Evolutionary conservation across 306 rosid species (phyloP).

Genomic region (Hippophae gyantsensis): DNA sequence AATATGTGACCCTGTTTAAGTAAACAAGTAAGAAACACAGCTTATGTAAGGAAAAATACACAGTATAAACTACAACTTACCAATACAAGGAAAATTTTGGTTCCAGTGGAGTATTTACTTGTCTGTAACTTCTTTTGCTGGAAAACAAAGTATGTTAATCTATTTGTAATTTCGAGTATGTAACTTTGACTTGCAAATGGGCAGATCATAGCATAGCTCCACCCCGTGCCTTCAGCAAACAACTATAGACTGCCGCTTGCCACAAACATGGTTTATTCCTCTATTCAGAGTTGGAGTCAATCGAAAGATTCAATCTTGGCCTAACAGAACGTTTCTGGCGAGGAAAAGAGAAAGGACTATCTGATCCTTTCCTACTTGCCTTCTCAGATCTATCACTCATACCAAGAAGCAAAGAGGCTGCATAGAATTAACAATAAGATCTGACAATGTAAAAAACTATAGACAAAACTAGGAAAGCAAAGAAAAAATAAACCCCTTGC

Average conservation of each 20-base stretch:
- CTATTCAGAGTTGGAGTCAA: slow-evolving; percentile 85
- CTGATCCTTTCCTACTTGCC: slow-evolving; percentile 58
- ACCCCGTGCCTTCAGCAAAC: slow-evolving; percentile 3
- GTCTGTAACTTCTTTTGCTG: slow-evolving; percentile 16
- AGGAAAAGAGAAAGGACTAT: slow-evolving; percentile 93
- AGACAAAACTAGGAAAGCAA: not conserved
- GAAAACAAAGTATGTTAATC: slow-evolving; percentile 29
- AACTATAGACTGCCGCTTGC: slow-evolving; percentile 16
- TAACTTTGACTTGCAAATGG: slow-evolving; percentile 20
- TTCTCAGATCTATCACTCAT: slow-evolving; percentile 68
- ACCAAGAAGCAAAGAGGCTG: slow-evolving; percentile 89
- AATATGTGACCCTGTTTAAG: slow-evolving; percentile 19
- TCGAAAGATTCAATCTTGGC: slow-evolving; percentile 56
- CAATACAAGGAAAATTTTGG: slow-evolving; percentile 10
- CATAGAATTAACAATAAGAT: slow-evolving; percentile 25
- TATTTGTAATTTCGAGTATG: slow-evolving; percentile 20
- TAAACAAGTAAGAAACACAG: slow-evolving; percentile 12
- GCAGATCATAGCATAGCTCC: slow-evolving; percentile 18
- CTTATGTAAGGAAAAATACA: slow-evolving; percentile 1
- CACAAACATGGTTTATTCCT: slow-evolving; percentile 10
- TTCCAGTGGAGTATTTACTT: slow-evolving; percentile 18
- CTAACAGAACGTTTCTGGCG: slow-evolving; percentile 95
- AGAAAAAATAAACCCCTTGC: not conserved
- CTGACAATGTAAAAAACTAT: slow-evolving; percentile 16
- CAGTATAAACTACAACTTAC: slow-evolving; percentile 3